Percentiles rank a stretch among this genome's conserved stretches.
Conservation (phyloP, 169 alveolate genomes). For the Plasmodium vivax region DNA sequence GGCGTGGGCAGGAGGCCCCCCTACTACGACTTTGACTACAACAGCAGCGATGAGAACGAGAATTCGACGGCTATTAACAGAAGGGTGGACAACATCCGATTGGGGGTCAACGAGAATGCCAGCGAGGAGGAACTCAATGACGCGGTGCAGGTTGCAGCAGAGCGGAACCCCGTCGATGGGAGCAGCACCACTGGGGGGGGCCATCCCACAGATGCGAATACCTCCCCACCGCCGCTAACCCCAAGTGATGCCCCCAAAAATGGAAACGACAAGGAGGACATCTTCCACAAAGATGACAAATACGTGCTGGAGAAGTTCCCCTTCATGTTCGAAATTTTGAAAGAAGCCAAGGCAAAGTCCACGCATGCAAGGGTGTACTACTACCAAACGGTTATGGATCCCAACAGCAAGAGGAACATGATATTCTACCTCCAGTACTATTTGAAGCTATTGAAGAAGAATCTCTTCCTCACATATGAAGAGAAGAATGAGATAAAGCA, state of each 20-base stretch:
- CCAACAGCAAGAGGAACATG: slow-evolving; percentile 55
- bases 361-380: slow-evolving; percentile 23
- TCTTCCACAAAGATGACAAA: slow-evolving; percentile 39
- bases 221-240: neutral
- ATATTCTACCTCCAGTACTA: slow-evolving; percentile 65
- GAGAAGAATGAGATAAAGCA: slow-evolving; percentile 16
- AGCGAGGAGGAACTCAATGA: neutral
- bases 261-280: neutral
- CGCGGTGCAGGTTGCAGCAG: neutral
- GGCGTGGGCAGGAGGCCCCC: neutral
- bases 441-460: slow-evolving; percentile 32
- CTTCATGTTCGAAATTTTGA: slow-evolving; percentile 43
- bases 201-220: neutral
- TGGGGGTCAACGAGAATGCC: neutral
- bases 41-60: slow-evolving; percentile 39
- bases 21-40: slow-evolving; percentile 31
- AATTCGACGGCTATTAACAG: neutral
- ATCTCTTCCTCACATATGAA: slow-evolving; percentile 38
- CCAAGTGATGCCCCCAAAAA: neutral
- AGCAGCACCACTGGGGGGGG: neutral
- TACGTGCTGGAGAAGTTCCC: slow-evolving; percentile 55
- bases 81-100: neutral
- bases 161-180: neutral
- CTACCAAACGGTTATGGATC: slow-evolving; percentile 68
- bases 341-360: slow-evolving; percentile 37